Evolutionary conservation across 805 yeast species (phyloP), one percentile per base, ranked within the genome.

Genomic region (Ogataea dorogensis): DNA sequence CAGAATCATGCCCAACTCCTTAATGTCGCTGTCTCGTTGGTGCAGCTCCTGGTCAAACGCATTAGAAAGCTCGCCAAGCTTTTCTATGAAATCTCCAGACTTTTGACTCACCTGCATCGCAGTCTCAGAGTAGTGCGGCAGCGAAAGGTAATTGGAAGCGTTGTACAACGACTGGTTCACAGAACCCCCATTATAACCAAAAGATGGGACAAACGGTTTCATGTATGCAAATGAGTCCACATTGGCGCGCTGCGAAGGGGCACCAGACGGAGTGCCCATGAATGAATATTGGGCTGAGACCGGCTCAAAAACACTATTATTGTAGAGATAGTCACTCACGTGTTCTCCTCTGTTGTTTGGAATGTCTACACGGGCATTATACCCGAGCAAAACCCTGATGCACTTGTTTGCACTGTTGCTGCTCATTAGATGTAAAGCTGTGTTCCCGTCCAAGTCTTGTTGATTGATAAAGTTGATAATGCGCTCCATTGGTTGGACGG

Each of bases 381-480:
- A 72, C 21, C 65, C 66, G 51, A 70, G 59, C 18, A 75, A 56
- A 10, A 66, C 60, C 38, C 68, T 60, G 15, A 70, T 69, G 35
- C 77, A 61, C 43, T 67, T 72, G 23, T 64, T 57, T 18, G 71
- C 68, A 15, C 67, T 65, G 17, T 73, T 65, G 32, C 63, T 62
- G 12, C 71, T 67, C 27, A 77, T 70, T 17, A 73, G 62, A 52
- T 75, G 80, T 27, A 75, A 59, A 29, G 78, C 73, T 1, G 81
- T 74, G 44, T 74, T 77, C 7, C 81, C 80, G 40, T 73, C 69
- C 10, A 63, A 70, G 58, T 70, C 81, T 56, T 79, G 75, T 52
- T 70, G 73, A 56, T 77, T 67, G 48, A 77, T 52, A 40, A 76
- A 79, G 36, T 74, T 70, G 23, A 73, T 73, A 24, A 82, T 64